phyloP scores from a whole-genome alignment of 2,329 filamentous ascomycete species.

The Cladophialophora yegresii region DNA sequence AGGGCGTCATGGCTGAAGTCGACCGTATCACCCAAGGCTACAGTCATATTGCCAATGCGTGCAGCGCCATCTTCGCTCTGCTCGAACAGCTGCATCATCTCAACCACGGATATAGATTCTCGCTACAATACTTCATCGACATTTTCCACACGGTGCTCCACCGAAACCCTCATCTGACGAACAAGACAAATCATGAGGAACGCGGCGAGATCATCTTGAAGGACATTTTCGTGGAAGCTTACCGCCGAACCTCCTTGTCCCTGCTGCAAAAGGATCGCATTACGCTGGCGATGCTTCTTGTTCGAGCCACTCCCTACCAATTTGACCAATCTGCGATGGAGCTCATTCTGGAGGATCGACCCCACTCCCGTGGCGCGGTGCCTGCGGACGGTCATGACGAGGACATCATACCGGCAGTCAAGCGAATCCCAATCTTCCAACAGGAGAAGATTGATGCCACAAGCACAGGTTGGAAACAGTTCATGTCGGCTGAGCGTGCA shows the following conservation, averaged over 20 bases:
- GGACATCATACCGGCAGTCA: constrained; percentile 68
- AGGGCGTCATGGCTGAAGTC: constrained; percentile 97
- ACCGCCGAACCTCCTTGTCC: constrained; percentile 89
- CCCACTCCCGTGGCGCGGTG: constrained; percentile 70
- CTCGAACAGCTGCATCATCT: constrained; percentile 96
- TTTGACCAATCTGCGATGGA: constrained; percentile 93
- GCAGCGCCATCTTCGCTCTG: constrained; percentile 95
- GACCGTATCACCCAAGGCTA: constrained; percentile 95
- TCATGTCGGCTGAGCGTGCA: constrained; percentile 81
- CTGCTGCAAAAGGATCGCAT: constrained; percentile 92
- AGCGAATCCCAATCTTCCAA: constrained; percentile 72
- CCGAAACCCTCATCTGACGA: constrained; percentile 70
- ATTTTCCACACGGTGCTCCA: constrained; percentile 94
- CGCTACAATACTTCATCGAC: constrained; percentile 93
- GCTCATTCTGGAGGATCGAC: constrained; percentile 71
- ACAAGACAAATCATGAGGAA: constrained; percentile 71
- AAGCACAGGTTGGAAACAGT: constrained; percentile 70
- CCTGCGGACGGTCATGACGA: constrained; percentile 70
- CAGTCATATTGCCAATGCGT: constrained; percentile 87
- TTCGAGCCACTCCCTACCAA: constrained; percentile 91
- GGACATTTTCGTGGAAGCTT: constrained; percentile 87
- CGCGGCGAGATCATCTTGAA: constrained; percentile 88
- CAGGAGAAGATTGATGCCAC: constrained; percentile 64
- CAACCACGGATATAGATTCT: constrained; percentile 99
- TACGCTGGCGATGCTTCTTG: constrained; percentile 89